Conservation (phyloP, 2,329 filamentous ascomycete genomes). For the Calonectria multiphialidica region DNA sequence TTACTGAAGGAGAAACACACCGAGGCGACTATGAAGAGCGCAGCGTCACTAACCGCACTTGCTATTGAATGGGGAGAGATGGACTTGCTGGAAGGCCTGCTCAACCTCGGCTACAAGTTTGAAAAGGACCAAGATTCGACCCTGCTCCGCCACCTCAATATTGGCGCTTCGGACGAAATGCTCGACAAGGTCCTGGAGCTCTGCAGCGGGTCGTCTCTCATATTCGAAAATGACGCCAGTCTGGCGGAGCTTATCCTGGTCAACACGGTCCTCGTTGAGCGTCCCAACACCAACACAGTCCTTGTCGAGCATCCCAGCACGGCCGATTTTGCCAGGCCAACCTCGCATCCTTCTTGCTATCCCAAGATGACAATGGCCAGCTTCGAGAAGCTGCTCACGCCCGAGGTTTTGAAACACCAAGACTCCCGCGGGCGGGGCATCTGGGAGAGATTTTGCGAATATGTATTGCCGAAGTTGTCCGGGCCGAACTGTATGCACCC, state of each 20-base stretch:
- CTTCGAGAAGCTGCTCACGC: constrained; percentile 40
- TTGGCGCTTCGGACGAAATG: constrained; percentile 36
- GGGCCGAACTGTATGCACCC: constrained; percentile 17
- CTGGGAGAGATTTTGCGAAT: constrained; percentile 43
- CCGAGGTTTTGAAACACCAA: constrained; percentile 33
- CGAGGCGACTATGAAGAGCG: neutral
- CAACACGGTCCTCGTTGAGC: constrained; percentile 34
- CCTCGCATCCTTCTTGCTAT: constrained; percentile 41
- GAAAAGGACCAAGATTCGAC: neutral
- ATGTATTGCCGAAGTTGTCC: constrained; percentile 28
- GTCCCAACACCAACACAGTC: constrained; percentile 30
- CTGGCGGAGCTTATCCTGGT: constrained; percentile 47
- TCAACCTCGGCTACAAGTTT: constrained; percentile 27
- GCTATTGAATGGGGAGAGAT: constrained; percentile 46
- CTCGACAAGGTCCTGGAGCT: constrained; percentile 40
- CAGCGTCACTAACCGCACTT: constrained; percentile 16
- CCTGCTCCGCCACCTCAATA: constrained; percentile 39
- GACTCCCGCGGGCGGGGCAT: constrained; percentile 33
- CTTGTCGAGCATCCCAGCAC: constrained; percentile 1
- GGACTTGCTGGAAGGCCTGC: constrained; percentile 35
- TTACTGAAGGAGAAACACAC: constrained; percentile 32
- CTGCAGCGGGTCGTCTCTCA: constrained; percentile 27
- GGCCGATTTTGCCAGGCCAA: neutral
- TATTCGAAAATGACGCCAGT: constrained; percentile 32
- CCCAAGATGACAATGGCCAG: constrained; percentile 22